Evolutionary conservation across 2,329 filamentous ascomycete species (phyloP).

Genomic region (Clarireedia hainanense): DNA sequence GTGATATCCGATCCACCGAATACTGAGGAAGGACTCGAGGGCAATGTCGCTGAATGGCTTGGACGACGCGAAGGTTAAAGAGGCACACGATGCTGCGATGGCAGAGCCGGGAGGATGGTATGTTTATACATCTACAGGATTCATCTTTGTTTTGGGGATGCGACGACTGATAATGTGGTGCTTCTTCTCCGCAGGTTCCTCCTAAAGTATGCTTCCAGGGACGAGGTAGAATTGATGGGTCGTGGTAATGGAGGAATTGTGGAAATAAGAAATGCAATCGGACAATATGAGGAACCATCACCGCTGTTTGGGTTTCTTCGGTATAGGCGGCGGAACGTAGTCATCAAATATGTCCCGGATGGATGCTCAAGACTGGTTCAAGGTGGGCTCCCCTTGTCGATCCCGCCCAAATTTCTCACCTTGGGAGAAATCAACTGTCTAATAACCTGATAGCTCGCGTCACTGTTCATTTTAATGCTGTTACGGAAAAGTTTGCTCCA

Average conservation of each 20-base stretch:
- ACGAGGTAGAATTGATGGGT: conserved; percentile 73
- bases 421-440: conserved; percentile 17
- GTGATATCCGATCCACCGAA: conserved; percentile 1
- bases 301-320: conserved; percentile 88
- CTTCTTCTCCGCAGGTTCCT: conserved; percentile 64
- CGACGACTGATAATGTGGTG: conserved; percentile 13
- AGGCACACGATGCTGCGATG: conserved; percentile 73
- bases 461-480: conserved; percentile 60
- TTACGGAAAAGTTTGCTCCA: conserved; percentile 68
- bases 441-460: conserved; percentile 59
- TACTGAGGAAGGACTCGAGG: conserved; percentile 11
- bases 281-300: conserved; percentile 72
- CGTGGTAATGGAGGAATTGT: conserved; percentile 74
- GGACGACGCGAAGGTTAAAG: conserved; percentile 70
- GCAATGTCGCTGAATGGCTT: conserved; percentile 94
- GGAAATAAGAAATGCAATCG: conserved; percentile 73
- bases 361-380: conserved; percentile 84
- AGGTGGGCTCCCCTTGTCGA: conserved; percentile 49
- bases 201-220: conserved; percentile 81
- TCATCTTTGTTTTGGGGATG: no score
- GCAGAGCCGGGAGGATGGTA: conserved; percentile 91
- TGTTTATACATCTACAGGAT: conserved; percentile 8
- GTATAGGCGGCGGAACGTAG: conserved; percentile 80
- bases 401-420: conserved; percentile 18
- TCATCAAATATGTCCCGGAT: conserved; percentile 89